Base-by-base conservation (phyloP, 2,329 filamentous ascomycete species). In the Xylaria sp. region DNA sequence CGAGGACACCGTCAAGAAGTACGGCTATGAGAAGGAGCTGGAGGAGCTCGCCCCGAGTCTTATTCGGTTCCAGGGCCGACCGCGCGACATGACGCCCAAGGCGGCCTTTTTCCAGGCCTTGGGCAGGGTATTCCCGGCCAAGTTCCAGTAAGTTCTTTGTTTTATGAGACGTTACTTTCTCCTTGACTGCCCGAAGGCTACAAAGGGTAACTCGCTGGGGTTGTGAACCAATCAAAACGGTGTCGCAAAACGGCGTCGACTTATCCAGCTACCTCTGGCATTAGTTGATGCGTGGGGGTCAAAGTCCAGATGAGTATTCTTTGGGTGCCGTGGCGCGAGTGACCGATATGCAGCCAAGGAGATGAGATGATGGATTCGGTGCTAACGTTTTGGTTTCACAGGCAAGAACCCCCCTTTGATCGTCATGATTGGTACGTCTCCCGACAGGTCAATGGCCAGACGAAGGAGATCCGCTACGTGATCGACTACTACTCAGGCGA, bases 341-440 rank as follows among this genome's bases (percentile, higher is more conserved):
- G 23, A 30, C 23, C 23, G 23, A 30, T 30, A 30, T 30, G 23
- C 5, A 30, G 23, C 23, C 23, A 30, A 30, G 23, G 23, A 30
- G 23, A 30, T 4, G 23, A 30, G 4, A 30, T 30, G 23, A 30
- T 30, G 2, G 13, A n/a, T 1, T 9, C 16, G 3, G 7, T 16
- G 9, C 58, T 61, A 60, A 62, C 19, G 1, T 34, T 34, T 13
- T 6, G 6, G 2, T 49, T n/a, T 52, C 30, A 9, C 13, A 91
- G 88, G 4, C 87, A 88, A 6, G 88, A 91, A 56, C 89, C 91
- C 9, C 94, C 94, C 1, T 99, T 99, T 69, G 94, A 99, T 75
- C 86, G 94, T 63, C 94, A 99, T 73, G 94, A 99, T 73, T 99
- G 94, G 94, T 97, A 88, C 71, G 90, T 99, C 48, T 83, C 90